Conservation (phyloP, 2,329 filamentous ascomycete species). For the Coniochaeta prunicola region DNA sequence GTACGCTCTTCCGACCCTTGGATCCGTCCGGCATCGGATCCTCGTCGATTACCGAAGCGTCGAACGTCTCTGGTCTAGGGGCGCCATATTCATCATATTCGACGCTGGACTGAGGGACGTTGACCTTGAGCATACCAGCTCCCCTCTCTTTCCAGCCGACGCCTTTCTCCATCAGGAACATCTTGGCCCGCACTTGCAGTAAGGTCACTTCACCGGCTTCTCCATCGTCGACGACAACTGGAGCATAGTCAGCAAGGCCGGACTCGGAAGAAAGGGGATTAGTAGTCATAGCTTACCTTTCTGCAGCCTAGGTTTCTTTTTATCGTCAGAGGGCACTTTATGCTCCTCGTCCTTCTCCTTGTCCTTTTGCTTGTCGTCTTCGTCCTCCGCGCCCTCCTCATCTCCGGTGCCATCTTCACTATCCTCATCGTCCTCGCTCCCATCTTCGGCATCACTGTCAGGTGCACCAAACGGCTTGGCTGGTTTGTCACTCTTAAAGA, state of each 20-base stretch:
- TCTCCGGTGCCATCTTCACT: conserved; percentile 28
- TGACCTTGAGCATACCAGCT: conserved; percentile 76
- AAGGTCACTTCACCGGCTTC: conserved; percentile 76
- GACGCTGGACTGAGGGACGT: conserved; percentile 55
- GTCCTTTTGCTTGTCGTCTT: conserved; percentile 36
- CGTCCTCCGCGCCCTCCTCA: conserved; percentile 39
- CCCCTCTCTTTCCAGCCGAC: conserved; percentile 87
- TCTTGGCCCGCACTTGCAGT: conserved; percentile 70
- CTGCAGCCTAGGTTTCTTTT: conserved; percentile 60
- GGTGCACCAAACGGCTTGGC: conserved; percentile 72
- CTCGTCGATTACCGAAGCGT: conserved; percentile 43
- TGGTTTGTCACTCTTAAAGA: conserved; percentile 50
- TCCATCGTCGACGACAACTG: conserved; percentile 72
- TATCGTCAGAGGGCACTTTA: conserved; percentile 46
- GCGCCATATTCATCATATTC: conserved; percentile 45
- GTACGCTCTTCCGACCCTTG: conserved; percentile 42
- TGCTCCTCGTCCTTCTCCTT: conserved; percentile 47
- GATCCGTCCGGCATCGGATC: conserved; percentile 24
- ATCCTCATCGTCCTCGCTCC: conserved; percentile 31
- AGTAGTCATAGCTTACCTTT: conserved; percentile 47
- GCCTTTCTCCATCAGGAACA: conserved; percentile 69
- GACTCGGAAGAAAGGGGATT: not conserved
- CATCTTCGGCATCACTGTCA: conserved; percentile 55
- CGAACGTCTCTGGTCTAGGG: conserved; percentile 46
- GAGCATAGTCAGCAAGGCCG: conserved; percentile 1